Evolutionary conservation across 2,329 filamentous ascomycete species (phyloP), one percentile per base, ranked within the genome.

Genomic region (Cadophora malorum): DNA sequence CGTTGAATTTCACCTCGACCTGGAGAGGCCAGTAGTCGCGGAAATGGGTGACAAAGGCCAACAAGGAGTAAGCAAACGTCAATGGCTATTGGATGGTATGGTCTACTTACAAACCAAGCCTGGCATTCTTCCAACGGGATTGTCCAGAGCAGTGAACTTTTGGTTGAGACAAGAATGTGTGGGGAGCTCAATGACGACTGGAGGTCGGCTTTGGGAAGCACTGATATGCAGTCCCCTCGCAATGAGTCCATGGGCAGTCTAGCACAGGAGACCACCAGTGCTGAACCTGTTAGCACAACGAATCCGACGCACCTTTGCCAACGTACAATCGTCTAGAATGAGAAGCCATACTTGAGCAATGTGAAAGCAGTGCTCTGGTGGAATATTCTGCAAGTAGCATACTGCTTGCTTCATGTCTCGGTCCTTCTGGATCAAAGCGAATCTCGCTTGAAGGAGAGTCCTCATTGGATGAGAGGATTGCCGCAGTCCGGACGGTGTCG

Each of bases 261-360:
- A 21, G 81, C 78, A 60, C 81, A 84, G 0, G 82, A 83, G 4
- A 83, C 75, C 4, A 84, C 74, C 2, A 82, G 72, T 8, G 71
- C 72, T 72, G 5, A 45, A 45, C 33, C 38, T 19, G 33, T 66
- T 62, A 65, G 68, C 35, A 28, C 10, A 5, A 19, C 6, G 3
- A 7, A 9, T 8, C 16, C 28, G 16, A 28, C 21, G 23, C 1
- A 12, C 4, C 21, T 53, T 12, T 28, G 45, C 25, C n/a, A 25
- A 67, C 79, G 72, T 73, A 83, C 82, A 79, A 55, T 83, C 80
- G 50, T 81, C 80, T 1, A 85, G 68, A 7, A 83, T 74, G 5
- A 85, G 70, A 68, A 79, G 82, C 83, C 83, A 85, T 10, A 84
- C 65, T 70, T 85, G 83, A 0, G 80, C 76, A 55, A 85, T 80